Evolutionary conservation across 75 land plant species (phyloP), one percentile per base, ranked within the genome.

Genomic region (Selaginella moellendorffii): DNA sequence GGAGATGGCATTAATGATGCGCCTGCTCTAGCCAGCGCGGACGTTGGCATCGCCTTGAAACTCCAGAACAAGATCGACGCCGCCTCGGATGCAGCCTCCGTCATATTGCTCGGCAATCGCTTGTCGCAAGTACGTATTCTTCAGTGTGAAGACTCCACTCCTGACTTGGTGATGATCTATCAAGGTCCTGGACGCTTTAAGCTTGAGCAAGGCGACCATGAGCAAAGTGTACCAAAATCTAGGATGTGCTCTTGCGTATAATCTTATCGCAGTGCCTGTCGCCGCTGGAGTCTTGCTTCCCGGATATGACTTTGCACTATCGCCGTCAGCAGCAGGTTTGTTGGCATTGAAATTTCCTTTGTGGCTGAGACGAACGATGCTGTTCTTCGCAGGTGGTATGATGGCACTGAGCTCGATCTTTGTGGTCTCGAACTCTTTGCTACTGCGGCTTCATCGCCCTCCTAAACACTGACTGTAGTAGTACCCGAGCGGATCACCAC

Each of bases 1-100:
- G 98, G 98, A 24, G 98, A 93, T 77, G 98, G 98, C 8, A 85
- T 93, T 71, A 93, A 89, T 76, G 98, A 93, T 77, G 98, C 98
- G 29, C 98, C 98, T 12, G 88, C 98, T 31, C 71, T 93, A 73
- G 96, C 98, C 27, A 76, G 79, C 77, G 96, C 98, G 29, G 83
- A 86, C 77, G 98, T 93, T 29, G 98, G 98, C 52, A 81, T 93
- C 69, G 96, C 98, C 56, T 71, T 93, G 68, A 88, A 78, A 68
- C 72, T 66, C 54, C 85, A 84, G 54, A 76, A 79, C 17, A 83
- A 83, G 31, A 85, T 91, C 31, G 85, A 80, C 71, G 98, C 98
- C 64, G 98, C 98, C 24, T 93, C 98, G 0, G 83, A 89, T 77
- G 96, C 98, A 24, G 86, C 98, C 46, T 89, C 96, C 52, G 84